Evolutionary conservation across 2,329 filamentous ascomycete species (phyloP).

Genomic region (Penicillium sp.): DNA sequence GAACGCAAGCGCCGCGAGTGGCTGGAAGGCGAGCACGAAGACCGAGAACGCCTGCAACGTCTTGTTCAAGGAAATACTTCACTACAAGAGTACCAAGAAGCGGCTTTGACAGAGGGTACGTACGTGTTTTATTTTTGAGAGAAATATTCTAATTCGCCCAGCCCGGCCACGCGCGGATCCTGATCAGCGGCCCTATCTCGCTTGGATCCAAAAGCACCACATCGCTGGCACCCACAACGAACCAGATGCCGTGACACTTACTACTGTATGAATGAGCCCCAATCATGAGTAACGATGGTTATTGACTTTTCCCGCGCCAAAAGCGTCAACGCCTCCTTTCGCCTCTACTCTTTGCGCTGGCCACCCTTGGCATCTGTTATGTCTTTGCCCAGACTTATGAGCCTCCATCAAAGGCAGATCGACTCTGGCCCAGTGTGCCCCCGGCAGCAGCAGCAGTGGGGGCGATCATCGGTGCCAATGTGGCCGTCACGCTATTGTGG

Average conservation of each 20-base stretch:
- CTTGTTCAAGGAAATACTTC: constrained; percentile 33
- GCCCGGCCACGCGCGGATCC: constrained; percentile 40
- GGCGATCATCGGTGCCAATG: constrained; percentile 48
- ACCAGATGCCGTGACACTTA: constrained; percentile 31
- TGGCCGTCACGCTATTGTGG: constrained; percentile 49
- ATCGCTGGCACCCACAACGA: constrained; percentile 33
- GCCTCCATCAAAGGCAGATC: constrained; percentile 43
- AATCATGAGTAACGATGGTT: no score
- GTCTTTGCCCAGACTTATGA: constrained; percentile 46
- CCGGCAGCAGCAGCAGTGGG: constrained; percentile 49
- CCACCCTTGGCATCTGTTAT: constrained; percentile 41
- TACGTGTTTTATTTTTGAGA: neutral
- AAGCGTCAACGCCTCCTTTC: constrained; percentile 45
- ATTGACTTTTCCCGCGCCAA: neutral
- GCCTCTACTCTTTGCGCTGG: constrained; percentile 36
- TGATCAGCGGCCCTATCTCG: constrained; percentile 34
- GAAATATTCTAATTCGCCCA: constrained; percentile 11
- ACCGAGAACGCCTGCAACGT: constrained; percentile 30
- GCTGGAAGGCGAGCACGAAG: constrained; percentile 47
- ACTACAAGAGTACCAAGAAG: constrained; percentile 34
- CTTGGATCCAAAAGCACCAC: constrained; percentile 42
- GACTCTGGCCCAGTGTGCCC: constrained; percentile 47
- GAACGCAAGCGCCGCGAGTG: constrained; percentile 47
- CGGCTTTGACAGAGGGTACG: constrained; percentile 34
- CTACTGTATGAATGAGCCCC: constrained; percentile 29